These are phyloP conservation scores for Syzygium grande DNA, from an alignment of 345 rosid species.

Conservation along the genomic window DNA sequence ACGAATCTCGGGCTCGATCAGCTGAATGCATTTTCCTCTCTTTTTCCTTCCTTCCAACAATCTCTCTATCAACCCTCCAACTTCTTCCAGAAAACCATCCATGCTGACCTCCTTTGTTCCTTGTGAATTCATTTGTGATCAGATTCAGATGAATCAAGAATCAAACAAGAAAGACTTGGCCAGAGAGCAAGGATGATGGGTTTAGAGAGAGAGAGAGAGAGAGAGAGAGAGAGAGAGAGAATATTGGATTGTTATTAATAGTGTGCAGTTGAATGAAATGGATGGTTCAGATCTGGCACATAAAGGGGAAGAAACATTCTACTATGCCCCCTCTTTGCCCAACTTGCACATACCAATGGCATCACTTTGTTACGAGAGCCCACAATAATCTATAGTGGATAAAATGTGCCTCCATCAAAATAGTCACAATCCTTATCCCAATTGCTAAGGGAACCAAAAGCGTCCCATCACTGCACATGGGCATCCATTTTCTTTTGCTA, in stretches of 20 bases:
- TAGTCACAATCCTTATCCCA: background rate
- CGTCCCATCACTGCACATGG: background rate
- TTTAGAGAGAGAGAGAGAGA: background rate
- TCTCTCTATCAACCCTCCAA: slow-evolving; percentile 29
- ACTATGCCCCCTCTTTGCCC: background rate
- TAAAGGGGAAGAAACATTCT: background rate
- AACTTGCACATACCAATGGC: background rate
- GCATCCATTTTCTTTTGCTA: background rate
- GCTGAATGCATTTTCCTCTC: slow-evolving; percentile 22
- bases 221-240: background rate
- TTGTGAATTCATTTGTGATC: background rate
- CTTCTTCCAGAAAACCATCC: slow-evolving; percentile 19
- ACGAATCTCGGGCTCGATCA: slow-evolving; percentile 31
- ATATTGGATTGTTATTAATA: background rate
- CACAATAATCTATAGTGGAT: background rate
- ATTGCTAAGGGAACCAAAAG: background rate
- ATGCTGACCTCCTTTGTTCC: background rate
- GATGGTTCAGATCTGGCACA: background rate
- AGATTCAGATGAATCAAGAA: background rate
- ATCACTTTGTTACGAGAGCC: background rate
- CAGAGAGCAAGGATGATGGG: background rate
- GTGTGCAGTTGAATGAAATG: background rate
- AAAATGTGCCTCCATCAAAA: background rate
- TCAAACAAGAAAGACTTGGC: background rate
- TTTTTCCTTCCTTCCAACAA: slow-evolving; percentile 23